Conservation (phyloP, 2,329 filamentous ascomycete species). For the Aspergillus clavatus region DNA sequence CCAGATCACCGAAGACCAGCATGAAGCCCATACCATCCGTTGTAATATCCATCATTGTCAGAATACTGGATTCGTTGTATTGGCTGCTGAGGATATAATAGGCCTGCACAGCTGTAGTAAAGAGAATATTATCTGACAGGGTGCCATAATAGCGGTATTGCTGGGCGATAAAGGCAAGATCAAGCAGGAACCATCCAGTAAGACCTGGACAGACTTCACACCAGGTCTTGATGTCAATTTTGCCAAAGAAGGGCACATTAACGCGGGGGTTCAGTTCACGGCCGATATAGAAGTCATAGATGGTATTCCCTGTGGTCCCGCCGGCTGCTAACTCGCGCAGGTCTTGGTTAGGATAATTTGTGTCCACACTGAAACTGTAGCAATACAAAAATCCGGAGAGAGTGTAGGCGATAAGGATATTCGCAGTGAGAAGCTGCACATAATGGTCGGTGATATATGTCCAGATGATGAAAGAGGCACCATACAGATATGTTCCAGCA, state of each 20-base stretch:
- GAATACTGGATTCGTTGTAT: conserved; percentile 76
- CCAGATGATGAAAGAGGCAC: conserved; percentile 78
- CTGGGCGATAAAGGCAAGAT: conserved; percentile 74
- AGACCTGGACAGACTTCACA: conserved; percentile 82
- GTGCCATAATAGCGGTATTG: conserved; percentile 79
- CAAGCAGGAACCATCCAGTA: conserved; percentile 77
- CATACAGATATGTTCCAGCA: conserved; percentile 68
- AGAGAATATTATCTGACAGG: conserved; percentile 75
- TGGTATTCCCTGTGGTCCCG: conserved; percentile 70
- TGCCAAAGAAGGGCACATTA: conserved; percentile 44
- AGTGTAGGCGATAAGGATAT: conserved; percentile 66
- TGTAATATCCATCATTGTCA: conserved; percentile 89
- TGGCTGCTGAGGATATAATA: conserved; percentile 77
- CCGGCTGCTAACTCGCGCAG: conserved; percentile 73
- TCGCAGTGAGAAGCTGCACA: conserved; percentile 73
- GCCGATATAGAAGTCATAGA: conserved; percentile 94
- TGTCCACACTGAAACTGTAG: conserved; percentile 65
- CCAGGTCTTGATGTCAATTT: conserved; percentile 83
- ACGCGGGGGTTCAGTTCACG: conserved; percentile 86
- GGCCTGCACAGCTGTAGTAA: conserved; percentile 68
- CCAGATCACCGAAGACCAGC: conserved; percentile 83
- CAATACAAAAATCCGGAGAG: conserved; percentile 74
- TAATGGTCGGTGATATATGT: conserved; percentile 87
- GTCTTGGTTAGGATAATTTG: conserved; percentile 56
- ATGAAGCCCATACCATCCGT: conserved; percentile 90